Conservation (phyloP, 1,139 yeast genomes). For the Casaregolazyma suthepensis region DNA sequence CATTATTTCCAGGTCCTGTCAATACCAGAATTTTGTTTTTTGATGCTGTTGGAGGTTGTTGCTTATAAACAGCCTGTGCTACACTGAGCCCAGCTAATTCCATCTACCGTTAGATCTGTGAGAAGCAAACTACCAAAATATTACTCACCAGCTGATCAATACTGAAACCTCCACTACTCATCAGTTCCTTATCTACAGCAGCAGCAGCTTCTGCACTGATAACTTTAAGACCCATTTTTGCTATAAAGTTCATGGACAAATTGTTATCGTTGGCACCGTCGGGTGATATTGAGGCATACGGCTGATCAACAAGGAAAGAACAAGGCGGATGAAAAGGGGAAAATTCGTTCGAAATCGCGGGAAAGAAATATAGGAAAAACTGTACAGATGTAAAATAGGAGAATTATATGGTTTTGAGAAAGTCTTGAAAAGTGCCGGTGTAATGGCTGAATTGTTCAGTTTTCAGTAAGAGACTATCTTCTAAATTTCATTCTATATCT, state of each 20-base stretch:
- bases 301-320: background rate
- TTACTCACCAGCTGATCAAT: slow-evolving; percentile 64
- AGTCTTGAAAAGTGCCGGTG: too few species aligned
- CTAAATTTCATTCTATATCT: background rate
- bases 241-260: background rate
- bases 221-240: slow-evolving; percentile 10
- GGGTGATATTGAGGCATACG: background rate
- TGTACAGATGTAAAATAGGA: background rate
- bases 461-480: too few species aligned
- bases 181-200: slow-evolving; percentile 72
- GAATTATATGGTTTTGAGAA: background rate
- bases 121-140: background rate
- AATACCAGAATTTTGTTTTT: slow-evolving; percentile 53
- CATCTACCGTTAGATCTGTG: slow-evolving; percentile 42
- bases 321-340: background rate
- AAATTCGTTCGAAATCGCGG: background rate
- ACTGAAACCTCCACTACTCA: slow-evolving; percentile 78
- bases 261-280: background rate
- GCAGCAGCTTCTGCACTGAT: slow-evolving; percentile 63
- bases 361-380: background rate
- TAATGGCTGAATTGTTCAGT: too few species aligned
- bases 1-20: slow-evolving; percentile 95
- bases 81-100: slow-evolving; percentile 94
- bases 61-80: slow-evolving; percentile 72
- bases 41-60: slow-evolving; percentile 48